A percentile compares a stretch with the other conserved stretches of the same genome.
Evolutionary conservation across 257 asterid species (phyloP).

Genomic region (Nicotiana undulata): DNA sequence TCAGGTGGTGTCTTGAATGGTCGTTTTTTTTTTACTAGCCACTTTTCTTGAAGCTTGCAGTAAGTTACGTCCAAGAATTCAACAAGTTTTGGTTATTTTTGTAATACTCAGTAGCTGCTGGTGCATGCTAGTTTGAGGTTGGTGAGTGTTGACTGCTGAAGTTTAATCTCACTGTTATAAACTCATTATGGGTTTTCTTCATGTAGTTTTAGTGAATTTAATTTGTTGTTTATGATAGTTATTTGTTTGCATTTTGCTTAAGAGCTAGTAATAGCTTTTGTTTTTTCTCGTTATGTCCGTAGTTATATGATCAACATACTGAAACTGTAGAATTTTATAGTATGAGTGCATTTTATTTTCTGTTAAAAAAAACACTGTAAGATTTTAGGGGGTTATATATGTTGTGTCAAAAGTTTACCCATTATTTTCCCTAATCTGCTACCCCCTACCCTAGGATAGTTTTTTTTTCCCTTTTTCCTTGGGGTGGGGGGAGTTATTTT

Average conservation of each 20-base stretch:
- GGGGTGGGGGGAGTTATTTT: too few relatives aligned
- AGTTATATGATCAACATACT: neutral
- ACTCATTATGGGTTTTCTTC: neutral
- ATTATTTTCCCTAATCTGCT: neutral
- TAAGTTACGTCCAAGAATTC: neutral
- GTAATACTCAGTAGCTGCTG: neutral
- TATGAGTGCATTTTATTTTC: neutral
- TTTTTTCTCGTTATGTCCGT: neutral
- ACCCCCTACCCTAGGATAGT: too few relatives aligned
- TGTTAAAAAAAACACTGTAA: neutral
- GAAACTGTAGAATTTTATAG: neutral
- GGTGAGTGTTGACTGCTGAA: neutral
- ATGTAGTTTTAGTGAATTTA: neutral
- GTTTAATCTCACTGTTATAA: neutral
- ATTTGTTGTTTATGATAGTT: neutral
- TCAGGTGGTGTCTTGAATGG: neutral
- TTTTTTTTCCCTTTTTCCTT: too few relatives aligned
- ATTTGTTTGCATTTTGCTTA: neutral
- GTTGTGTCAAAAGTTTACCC: neutral
- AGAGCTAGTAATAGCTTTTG: too few relatives aligned
- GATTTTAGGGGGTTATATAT: neutral
- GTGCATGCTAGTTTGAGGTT: neutral
- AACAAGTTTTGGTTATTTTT: neutral
- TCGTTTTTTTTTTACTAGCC: neutral
- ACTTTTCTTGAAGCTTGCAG: neutral